These are phyloP conservation scores for Bacidia rubella DNA, from an alignment of 495 filamentous ascomycete genomes.

Conservation along the genomic window DNA sequence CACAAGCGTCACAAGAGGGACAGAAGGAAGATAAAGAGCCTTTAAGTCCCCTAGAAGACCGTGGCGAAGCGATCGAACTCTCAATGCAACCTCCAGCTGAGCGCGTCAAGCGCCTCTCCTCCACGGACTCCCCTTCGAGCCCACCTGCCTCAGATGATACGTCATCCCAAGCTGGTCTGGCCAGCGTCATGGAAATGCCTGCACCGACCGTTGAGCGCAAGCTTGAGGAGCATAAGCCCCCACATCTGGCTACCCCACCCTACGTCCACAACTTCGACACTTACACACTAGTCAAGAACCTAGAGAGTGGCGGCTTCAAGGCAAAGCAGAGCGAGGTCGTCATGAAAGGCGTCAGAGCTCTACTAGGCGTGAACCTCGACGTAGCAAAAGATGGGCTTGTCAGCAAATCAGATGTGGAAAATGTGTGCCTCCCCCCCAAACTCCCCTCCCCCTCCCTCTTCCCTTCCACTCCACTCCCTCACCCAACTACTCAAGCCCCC, in stretches of 20 bases:
- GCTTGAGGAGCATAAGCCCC: constrained; percentile 36
- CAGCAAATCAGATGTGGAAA: constrained; percentile 67
- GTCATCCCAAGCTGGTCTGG: constrained; percentile 31
- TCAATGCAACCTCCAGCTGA: constrained; percentile 4
- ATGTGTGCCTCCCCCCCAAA: constrained; percentile 26
- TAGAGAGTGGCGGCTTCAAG: constrained; percentile 58
- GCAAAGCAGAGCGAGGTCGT: constrained; percentile 24
- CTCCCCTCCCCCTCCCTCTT: background rate
- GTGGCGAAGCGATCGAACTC: constrained; percentile 7
- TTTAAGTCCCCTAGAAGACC: constrained; percentile 2
- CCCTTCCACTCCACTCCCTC: background rate
- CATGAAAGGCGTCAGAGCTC: constrained; percentile 17
- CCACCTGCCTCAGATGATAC: constrained; percentile 13
- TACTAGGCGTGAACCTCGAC: constrained; percentile 66
- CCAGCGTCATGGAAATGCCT: constrained; percentile 50
- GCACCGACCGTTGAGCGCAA: constrained; percentile 22
- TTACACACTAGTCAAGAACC: constrained; percentile 67
- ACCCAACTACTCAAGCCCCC: background rate
- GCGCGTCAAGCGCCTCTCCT: constrained; percentile 18
- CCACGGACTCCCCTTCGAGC: constrained; percentile 20
- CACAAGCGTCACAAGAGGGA: constrained; percentile 8
- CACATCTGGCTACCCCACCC: constrained; percentile 55
- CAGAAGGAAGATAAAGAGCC: constrained; percentile 14
- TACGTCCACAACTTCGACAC: constrained; percentile 97
- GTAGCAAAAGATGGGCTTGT: constrained; percentile 64